These are phyloP conservation scores for Perkinsus olseni DNA, from an alignment of 169 alveolate species.

Conservation along the genomic window DNA sequence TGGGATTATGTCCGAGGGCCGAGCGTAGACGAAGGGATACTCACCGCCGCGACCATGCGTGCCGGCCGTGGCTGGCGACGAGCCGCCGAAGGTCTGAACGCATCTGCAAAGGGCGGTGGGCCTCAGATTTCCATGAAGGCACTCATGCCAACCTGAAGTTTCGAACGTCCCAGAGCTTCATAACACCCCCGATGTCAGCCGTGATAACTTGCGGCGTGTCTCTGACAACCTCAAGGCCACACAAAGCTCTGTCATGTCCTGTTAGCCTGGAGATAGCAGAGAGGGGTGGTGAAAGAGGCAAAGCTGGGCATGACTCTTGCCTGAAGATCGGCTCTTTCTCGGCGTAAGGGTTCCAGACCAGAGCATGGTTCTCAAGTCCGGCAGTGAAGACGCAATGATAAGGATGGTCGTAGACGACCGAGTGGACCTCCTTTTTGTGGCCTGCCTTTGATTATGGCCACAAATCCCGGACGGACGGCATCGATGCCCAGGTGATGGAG, in stretches of 20 bases:
- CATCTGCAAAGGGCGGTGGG: neutral
- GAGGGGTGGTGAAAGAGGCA: neutral
- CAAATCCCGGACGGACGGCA: neutral
- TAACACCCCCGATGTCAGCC: conserved; percentile 20
- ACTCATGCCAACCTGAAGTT: conserved; percentile 23
- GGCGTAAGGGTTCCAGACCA: conserved; percentile 48
- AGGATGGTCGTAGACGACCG: neutral
- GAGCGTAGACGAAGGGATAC: too few species aligned
- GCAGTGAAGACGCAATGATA: neutral
- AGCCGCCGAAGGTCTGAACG: conserved; percentile 22
- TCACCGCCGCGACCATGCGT: neutral
- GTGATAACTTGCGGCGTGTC: conserved; percentile 44
- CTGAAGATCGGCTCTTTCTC: conserved; percentile 40
- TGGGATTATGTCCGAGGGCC: too few species aligned
- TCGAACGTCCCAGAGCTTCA: conserved; percentile 46
- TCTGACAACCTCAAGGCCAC: conserved; percentile 42
- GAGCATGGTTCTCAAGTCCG: neutral
- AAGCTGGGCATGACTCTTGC: neutral
- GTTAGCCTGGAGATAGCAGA: neutral
- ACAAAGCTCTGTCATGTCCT: conserved; percentile 44
- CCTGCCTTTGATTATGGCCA: neutral
- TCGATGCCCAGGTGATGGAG: neutral
- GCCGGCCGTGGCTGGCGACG: neutral
- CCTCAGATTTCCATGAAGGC: neutral
- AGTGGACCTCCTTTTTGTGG: neutral